Conservation (phyloP, 306 rosid species). For the Notholithocarpus densiflorus region DNA sequence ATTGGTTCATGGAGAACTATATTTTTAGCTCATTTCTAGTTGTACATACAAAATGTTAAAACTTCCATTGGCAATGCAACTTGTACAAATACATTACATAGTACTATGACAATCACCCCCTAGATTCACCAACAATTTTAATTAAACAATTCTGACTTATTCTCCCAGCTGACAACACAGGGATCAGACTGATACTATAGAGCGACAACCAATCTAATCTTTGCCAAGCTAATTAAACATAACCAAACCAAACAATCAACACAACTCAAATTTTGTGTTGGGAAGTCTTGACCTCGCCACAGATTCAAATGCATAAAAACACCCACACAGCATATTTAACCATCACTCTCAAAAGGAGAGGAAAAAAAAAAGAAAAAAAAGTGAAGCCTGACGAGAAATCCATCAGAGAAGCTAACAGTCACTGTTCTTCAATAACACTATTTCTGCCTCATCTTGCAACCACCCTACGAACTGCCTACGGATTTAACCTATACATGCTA, state of each 20-base stretch:
- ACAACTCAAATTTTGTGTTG: constrained; percentile 14
- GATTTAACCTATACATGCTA: constrained; percentile 55
- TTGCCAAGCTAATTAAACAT: constrained; percentile 34
- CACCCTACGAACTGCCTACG: constrained; percentile 58
- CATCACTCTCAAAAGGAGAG: neutral
- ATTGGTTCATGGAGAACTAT: neutral
- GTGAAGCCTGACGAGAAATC: constrained; percentile 7
- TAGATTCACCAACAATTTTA: constrained; percentile 2
- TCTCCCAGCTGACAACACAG: constrained; percentile 19
- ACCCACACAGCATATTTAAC: neutral
- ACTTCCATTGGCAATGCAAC: neutral
- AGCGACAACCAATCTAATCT: constrained; percentile 32
- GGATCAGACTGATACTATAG: constrained; percentile 18
- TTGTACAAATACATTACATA: neutral
- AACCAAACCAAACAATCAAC: constrained; percentile 34
- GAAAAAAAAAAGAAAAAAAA: neutral
- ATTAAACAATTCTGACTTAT: constrained; percentile 27
- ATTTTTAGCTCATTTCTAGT: neutral
- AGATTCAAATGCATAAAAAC: neutral
- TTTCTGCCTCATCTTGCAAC: constrained; percentile 41
- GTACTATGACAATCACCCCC: neutral
- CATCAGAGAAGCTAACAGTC: constrained; percentile 1
- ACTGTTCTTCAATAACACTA: constrained; percentile 3
- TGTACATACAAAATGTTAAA: neutral
- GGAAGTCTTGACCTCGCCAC: constrained; percentile 18